phyloP scores from a whole-genome alignment of 495 filamentous ascomycete species.

The Baudoinia panamericana region DNA sequence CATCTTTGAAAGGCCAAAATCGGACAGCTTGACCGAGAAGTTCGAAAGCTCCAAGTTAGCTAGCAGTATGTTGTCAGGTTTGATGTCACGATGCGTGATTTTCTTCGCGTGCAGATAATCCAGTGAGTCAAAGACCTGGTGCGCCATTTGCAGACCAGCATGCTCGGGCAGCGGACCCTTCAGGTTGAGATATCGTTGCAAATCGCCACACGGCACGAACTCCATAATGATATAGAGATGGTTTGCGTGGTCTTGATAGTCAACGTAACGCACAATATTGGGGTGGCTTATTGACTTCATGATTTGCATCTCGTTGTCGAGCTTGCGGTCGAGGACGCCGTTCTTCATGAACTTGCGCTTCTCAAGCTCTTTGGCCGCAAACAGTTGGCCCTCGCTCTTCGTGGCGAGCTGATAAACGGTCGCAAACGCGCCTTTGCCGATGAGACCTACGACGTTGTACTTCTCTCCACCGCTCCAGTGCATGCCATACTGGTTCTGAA shows the following conservation, averaged over 20 bases:
- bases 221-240: conserved; percentile 96
- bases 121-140: conserved; percentile 67
- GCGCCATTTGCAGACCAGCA: conserved; percentile 53
- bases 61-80: conserved; percentile 93
- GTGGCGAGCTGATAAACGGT: conserved; percentile 75
- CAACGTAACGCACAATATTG: conserved; percentile 83
- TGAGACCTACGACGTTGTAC: conserved; percentile 67
- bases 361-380: conserved; percentile 83
- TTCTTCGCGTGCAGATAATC: conserved; percentile 73
- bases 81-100: conserved; percentile 94
- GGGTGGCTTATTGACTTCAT: conserved; percentile 72
- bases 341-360: conserved; percentile 83
- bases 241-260: conserved; percentile 62
- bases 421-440: conserved; percentile 90
- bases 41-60: conserved; percentile 44
- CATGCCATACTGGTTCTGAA: conserved; percentile 38
- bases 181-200: conserved; percentile 54
- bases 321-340: conserved; percentile 65
- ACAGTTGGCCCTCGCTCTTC: conserved; percentile 63
- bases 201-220: conserved; percentile 69
- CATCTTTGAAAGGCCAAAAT: conserved; percentile 92
- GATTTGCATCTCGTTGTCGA: conserved; percentile 91
- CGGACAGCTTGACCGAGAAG: conserved; percentile 76
- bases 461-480: conserved; percentile 69
- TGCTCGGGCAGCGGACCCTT: conserved; percentile 51